phyloP scores from a whole-genome alignment of 2,329 filamentous ascomycete genomes.

The Fusarium beomiforme region DNA sequence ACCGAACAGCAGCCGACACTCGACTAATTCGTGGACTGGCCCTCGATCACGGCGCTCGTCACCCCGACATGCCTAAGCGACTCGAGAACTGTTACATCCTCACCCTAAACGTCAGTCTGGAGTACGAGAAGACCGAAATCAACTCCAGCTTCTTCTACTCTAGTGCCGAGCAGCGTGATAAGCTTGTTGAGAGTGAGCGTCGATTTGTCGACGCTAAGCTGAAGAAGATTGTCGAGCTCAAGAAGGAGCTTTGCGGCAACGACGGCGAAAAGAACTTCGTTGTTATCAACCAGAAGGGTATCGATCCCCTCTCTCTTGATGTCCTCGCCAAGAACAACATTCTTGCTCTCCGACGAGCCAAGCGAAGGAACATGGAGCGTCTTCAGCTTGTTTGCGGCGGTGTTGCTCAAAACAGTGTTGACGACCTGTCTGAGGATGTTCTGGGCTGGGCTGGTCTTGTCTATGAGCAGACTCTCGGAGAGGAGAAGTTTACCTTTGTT shows the following conservation, averaged over 20 bases:
- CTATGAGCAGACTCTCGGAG: slow-evolving; percentile 96
- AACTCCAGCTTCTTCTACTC: slow-evolving; percentile 99
- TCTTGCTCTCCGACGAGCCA: slow-evolving; percentile 90
- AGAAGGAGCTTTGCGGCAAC: slow-evolving; percentile 95
- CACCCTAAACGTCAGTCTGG: slow-evolving; percentile 93
- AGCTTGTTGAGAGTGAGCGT: slow-evolving; percentile 96
- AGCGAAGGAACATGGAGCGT: slow-evolving; percentile 99
- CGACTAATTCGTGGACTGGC: slow-evolving; percentile 94
- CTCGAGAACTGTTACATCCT: slow-evolving; percentile 96
- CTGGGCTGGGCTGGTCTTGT: slow-evolving; percentile 96
- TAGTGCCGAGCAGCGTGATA: slow-evolving; percentile 94
- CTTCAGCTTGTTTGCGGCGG: slow-evolving; percentile 95
- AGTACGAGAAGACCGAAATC: slow-evolving; percentile 99
- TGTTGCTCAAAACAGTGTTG: slow-evolving; percentile 92
- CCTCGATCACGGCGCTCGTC: slow-evolving; percentile 92
- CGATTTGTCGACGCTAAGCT: slow-evolving; percentile 96
- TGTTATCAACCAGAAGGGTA: slow-evolving; percentile 99
- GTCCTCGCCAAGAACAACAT: slow-evolving; percentile 99
- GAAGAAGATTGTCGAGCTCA: slow-evolving; percentile 96
- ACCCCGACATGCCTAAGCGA: slow-evolving; percentile 98
- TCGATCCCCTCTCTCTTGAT: slow-evolving; percentile 94
- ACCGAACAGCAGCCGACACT: slow-evolving; percentile 94
- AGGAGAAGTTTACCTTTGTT: slow-evolving; percentile 99
- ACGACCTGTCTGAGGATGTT: slow-evolving; percentile 86
- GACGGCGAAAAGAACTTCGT: slow-evolving; percentile 97